Conservation (phyloP, 2,329 filamentous ascomycete genomes). For the Ceratocystis papillata region DNA sequence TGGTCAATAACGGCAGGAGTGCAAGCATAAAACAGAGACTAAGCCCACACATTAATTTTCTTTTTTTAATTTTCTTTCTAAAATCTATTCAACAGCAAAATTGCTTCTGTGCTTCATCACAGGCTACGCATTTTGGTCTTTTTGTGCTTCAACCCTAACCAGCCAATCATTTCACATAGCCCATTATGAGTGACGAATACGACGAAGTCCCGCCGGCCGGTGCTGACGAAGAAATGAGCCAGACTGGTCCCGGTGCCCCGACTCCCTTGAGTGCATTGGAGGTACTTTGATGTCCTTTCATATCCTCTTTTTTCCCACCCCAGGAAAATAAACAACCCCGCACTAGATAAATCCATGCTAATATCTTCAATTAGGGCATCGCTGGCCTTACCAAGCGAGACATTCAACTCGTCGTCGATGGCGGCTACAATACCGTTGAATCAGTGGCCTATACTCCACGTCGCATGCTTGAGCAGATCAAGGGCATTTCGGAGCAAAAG, state of each 20-base stretch:
- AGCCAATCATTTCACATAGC: background rate
- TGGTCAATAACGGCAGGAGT: constrained; percentile 7
- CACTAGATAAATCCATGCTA: background rate
- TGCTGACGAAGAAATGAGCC: constrained; percentile 54
- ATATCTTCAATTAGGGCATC: constrained; percentile 50
- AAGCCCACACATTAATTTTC: constrained; percentile 8
- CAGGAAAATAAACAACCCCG: background rate
- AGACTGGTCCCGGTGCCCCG: constrained; percentile 80
- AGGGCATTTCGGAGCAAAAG: constrained; percentile 95
- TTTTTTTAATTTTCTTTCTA: background rate
- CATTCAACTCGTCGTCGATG: constrained; percentile 84
- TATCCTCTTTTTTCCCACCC: background rate
- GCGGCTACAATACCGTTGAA: constrained; percentile 90
- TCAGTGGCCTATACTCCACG: constrained; percentile 85
- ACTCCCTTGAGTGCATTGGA: constrained; percentile 78
- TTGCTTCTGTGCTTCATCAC: background rate
- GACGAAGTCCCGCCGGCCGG: constrained; percentile 49
- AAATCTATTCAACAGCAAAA: background rate
- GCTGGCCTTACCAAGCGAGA: constrained; percentile 87
- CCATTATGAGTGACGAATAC: constrained; percentile 43
- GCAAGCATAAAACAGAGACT: background rate
- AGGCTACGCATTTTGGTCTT: background rate
- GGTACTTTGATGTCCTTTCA: constrained; percentile 41
- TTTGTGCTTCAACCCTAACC: background rate
- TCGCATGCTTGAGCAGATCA: constrained; percentile 81